Base-by-base conservation (phyloP, 2,329 filamentous ascomycete species). In the Ilyonectria destructans region DNA sequence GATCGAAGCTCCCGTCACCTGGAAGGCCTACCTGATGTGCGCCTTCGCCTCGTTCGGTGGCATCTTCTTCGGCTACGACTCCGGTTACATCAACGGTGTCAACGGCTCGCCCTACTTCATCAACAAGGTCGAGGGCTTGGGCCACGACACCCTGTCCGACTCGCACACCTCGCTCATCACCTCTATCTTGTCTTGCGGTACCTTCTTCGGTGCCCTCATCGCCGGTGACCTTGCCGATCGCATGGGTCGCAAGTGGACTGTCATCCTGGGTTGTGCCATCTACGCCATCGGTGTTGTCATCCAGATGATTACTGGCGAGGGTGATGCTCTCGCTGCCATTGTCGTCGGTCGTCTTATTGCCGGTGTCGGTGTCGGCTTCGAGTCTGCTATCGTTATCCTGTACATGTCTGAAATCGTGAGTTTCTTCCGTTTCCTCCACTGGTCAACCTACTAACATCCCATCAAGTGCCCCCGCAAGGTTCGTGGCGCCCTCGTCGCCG, bases 321-420 rank as follows among this genome's bases (percentile, higher is more conserved):
- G 78, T 61, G 80, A 85, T 60, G 84, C 86, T 43, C 83, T 92
- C 13, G 89, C 85, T 65, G 85, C 90, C 69, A 89, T 95, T 67
- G 91, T 93, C 23, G 87, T 89, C 65, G 93, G 93, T 79, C 92
- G 93, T 86, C 83, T 95, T 65, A 82, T 96, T 75, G 91, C 92
- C 55, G 93, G 93, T 80, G 80, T 94, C 64, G 93, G 93, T 86
- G 92, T 95, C 75, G 93, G 93, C 78, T 94, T 94, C 79, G 92
- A 93, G 74, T 94, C 92, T 9, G 92, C 93, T 76, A 90, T 94
- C 76, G 90, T 95, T 81, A 93, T 95, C 78, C 86, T 95, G 69
- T 95, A 96, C 88, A 96, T 96, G 93, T 94, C 91, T 56, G 93
- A 95, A 83, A 93, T 95, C 78, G 86, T 85, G 81, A 84, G 80